These are phyloP conservation scores for Ustilago hordei DNA, from an alignment of 1,284 basidiomycete genomes.

Conservation along the genomic window DNA sequence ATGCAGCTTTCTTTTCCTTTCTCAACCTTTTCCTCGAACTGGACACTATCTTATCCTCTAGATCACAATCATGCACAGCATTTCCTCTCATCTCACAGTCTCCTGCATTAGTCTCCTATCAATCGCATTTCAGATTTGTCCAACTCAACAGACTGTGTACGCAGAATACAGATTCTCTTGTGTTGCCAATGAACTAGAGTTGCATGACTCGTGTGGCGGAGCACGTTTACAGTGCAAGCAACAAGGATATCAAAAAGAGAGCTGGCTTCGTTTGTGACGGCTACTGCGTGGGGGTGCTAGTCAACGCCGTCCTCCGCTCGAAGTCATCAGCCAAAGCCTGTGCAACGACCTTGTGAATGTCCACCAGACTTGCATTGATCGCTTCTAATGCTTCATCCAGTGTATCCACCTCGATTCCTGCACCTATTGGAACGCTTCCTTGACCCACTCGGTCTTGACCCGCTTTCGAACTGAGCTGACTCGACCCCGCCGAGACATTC, in stretches of 20 bases:
- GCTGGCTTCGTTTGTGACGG: not conserved
- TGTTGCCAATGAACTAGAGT: too few relatives aligned
- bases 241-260: not conserved
- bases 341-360: constrained; percentile 51
- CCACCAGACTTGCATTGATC: constrained; percentile 33
- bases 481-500: constrained; percentile 33
- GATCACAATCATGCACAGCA: constrained; percentile 3
- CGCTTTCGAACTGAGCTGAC: constrained; percentile 5
- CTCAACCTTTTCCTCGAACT: not conserved
- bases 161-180: not conserved
- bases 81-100: constrained; percentile 2
- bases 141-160: not conserved
- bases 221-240: not conserved
- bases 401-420: constrained; percentile 21
- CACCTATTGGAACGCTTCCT: not conserved
- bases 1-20: not conserved
- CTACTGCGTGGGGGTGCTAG: not conserved
- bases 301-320: constrained; percentile 30
- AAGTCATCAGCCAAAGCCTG: constrained; percentile 42
- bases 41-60: constrained; percentile 4
- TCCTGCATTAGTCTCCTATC: constrained; percentile 7
- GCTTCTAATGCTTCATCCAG: constrained; percentile 29
- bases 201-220: not conserved
- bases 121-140: constrained; percentile 8
- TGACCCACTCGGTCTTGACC: not conserved